Conservation (phyloP, 1,284 basidiomycete genomes). For the Apiotrichum laibachii region DNA sequence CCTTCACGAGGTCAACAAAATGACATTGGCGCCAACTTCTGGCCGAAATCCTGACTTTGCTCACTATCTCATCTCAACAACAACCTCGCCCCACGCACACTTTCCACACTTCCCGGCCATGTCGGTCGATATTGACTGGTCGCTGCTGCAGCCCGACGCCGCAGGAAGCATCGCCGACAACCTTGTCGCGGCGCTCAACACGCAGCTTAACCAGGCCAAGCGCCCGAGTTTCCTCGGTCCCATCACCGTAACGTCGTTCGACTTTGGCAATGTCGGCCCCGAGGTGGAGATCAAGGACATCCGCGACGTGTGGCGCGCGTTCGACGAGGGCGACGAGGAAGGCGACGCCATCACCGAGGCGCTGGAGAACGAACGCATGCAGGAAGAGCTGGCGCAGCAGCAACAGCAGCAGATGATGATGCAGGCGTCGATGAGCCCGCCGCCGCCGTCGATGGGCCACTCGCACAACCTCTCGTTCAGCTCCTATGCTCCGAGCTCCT, state of each 20-base stretch:
- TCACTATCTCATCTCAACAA: background rate
- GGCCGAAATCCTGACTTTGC: no score
- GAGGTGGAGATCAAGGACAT: constrained; percentile 88
- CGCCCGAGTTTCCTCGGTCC: constrained; percentile 92
- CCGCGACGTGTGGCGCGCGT: constrained; percentile 89
- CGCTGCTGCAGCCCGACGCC: constrained; percentile 44
- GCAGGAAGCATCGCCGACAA: constrained; percentile 62
- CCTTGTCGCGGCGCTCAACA: constrained; percentile 76
- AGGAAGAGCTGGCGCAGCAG: background rate
- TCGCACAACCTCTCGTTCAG: background rate
- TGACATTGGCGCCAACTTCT: no score
- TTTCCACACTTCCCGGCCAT: constrained; percentile 29
- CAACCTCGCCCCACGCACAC: background rate
- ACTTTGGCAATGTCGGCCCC: constrained; percentile 79
- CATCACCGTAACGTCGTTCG: constrained; percentile 75
- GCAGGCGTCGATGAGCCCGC: background rate
- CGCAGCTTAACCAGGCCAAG: constrained; percentile 65
- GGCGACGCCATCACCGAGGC: constrained; percentile 47
- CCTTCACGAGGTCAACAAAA: background rate
- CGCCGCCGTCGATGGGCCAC: background rate
- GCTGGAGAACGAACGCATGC: background rate
- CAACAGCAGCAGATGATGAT: background rate
- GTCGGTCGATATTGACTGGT: constrained; percentile 60
- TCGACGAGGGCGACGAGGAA: constrained; percentile 75
- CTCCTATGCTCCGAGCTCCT: background rate